Evolutionary conservation across 139 green algal genomes (phyloP).

Genomic region (Tetraselmis striata): DNA sequence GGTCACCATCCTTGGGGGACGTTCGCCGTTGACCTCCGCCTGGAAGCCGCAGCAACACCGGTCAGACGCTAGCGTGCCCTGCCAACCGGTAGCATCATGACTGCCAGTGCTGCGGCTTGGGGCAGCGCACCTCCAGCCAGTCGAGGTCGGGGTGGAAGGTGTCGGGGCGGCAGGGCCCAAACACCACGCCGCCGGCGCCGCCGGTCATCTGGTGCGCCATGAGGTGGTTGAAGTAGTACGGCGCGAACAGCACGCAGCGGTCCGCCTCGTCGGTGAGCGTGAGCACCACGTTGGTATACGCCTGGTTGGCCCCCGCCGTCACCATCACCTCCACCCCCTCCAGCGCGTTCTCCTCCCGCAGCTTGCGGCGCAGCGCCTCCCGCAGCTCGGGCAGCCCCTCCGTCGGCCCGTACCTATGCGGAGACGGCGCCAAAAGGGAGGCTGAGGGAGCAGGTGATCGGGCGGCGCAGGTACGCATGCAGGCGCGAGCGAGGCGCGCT

Average conservation of each 20-base stretch:
- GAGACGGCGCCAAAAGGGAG: background rate
- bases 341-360: slow-evolving; percentile 65
- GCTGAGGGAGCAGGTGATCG: background rate
- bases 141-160: slow-evolving; percentile 49
- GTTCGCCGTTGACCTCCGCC: slow-evolving; percentile 25
- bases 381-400: slow-evolving; percentile 70
- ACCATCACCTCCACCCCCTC: slow-evolving; percentile 74
- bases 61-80: too few relatives aligned
- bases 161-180: slow-evolving; percentile 29
- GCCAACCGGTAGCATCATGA: too few relatives aligned
- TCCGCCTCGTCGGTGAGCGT: slow-evolving; percentile 62
- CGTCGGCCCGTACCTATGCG: slow-evolving; percentile 65
- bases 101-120: too few relatives aligned
- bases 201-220: slow-evolving; percentile 70
- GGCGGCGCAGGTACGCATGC: too few relatives aligned
- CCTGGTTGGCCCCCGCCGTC: slow-evolving; percentile 85
- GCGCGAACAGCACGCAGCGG: slow-evolving; percentile 75
- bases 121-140: slow-evolving; percentile 33
- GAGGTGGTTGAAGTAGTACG: slow-evolving; percentile 96
- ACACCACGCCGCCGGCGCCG: slow-evolving; percentile 31
- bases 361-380: slow-evolving; percentile 63
- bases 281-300: slow-evolving; percentile 81
- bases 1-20: slow-evolving; percentile 62
- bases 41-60: too few relatives aligned
- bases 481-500: too few relatives aligned